Conservation (phyloP, 148 eudicot species). For the Silene latifolia region DNA sequence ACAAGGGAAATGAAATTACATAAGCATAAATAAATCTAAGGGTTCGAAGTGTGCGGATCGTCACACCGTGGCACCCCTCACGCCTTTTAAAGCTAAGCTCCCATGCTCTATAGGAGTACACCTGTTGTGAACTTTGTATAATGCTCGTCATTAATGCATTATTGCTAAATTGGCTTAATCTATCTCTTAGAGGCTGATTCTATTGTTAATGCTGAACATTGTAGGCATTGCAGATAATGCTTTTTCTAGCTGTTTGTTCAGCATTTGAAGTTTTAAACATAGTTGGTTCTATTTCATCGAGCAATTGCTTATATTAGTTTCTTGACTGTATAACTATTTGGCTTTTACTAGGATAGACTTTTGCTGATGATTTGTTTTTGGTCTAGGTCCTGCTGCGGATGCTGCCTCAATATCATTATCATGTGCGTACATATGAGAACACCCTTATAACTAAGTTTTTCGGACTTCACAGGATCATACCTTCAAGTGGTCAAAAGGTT, state of each 20-base stretch:
- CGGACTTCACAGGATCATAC: slow-evolving; percentile 93
- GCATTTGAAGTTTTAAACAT: too few relatives aligned
- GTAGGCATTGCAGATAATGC: neutral
- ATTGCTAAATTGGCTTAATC: neutral
- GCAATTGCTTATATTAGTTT: neutral
- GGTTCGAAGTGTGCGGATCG: too few relatives aligned
- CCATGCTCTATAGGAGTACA: neutral
- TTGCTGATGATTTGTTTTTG: slow-evolving; percentile 21
- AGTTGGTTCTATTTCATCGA: neutral
- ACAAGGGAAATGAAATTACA: too few relatives aligned
- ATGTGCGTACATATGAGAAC: slow-evolving; percentile 78
- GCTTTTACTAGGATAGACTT: slow-evolving; percentile 3
- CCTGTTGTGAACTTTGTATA: neutral
- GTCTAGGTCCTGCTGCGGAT: slow-evolving; percentile 82
- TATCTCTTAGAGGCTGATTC: neutral
- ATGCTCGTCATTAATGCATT: neutral
- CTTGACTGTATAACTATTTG: slow-evolving; percentile 4
- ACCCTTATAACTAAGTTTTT: slow-evolving; percentile 96
- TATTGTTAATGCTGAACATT: neutral
- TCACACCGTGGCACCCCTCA: too few relatives aligned
- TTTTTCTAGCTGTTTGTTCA: too few relatives aligned
- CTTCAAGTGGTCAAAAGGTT: slow-evolving; percentile 98
- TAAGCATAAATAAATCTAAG: too few relatives aligned
- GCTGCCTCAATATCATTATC: slow-evolving; percentile 89
- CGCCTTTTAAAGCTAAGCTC: neutral